Evolutionary conservation across 73 alveolate genomes (phyloP).

Genomic region (Paramecium sonneborni): DNA sequence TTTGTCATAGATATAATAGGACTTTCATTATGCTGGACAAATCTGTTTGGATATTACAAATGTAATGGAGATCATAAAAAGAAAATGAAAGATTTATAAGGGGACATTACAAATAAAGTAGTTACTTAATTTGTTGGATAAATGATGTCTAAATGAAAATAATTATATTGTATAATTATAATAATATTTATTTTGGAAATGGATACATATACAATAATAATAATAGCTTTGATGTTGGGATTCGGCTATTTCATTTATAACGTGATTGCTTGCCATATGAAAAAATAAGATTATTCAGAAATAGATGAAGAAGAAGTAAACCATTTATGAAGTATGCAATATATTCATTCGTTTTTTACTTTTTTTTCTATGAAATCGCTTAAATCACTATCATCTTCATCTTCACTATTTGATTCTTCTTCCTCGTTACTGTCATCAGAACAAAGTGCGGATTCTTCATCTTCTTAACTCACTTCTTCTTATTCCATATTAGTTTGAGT

Average conservation of each 20-base stretch:
- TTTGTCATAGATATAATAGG: not conserved
- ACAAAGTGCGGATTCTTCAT: not conserved
- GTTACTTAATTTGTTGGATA: not conserved
- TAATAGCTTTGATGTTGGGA: not conserved
- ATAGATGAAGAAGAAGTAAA: not conserved
- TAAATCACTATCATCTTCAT: not conserved
- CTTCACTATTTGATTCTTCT: not conserved
- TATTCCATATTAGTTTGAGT: not conserved
- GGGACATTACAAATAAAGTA: not conserved
- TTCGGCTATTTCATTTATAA: not conserved
- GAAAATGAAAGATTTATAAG: not conserved
- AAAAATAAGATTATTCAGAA: not conserved
- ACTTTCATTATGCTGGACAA: not conserved
- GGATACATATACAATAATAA: not conserved
- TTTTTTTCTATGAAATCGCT: not conserved
- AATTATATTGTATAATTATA: not conserved
- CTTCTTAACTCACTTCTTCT: not conserved
- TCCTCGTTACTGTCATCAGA: not conserved
- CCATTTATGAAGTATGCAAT: not conserved
- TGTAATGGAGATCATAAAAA: conserved; percentile 25
- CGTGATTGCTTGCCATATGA: not conserved
- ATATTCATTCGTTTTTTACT: not conserved
- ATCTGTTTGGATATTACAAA: not conserved
- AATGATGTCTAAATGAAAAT: not conserved
- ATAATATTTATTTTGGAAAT: not conserved